A percentile compares a stretch with the other conserved stretches of the same genome.
These are phyloP conservation scores for Dimocarpus longan DNA, from an alignment of 345 rosid species.

Conservation along the genomic window DNA sequence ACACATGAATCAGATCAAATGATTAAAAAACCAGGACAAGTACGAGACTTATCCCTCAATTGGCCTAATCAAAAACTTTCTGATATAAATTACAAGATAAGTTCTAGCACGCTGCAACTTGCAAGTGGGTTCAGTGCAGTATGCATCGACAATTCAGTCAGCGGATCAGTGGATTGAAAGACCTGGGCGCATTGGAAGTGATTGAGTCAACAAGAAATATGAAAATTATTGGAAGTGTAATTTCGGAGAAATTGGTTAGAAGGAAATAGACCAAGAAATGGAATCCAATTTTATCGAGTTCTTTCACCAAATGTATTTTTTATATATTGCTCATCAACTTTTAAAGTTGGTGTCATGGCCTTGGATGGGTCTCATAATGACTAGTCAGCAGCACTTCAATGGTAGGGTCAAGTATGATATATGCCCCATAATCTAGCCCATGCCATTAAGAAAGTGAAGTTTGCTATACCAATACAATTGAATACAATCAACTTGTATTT, in stretches of 20 bases:
- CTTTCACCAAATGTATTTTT: too few relatives aligned
- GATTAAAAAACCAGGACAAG: too few relatives aligned
- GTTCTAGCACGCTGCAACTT: neutral
- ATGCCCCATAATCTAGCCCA: neutral
- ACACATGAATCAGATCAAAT: neutral
- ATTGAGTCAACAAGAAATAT: neutral
- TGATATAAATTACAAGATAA: neutral
- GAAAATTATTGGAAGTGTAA: neutral
- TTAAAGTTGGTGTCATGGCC: too few relatives aligned
- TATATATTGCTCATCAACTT: too few relatives aligned
- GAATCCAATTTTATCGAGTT: too few relatives aligned
- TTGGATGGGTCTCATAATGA: too few relatives aligned
- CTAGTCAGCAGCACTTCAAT: too few relatives aligned
- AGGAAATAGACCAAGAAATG: too few relatives aligned
- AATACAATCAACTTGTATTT: neutral
- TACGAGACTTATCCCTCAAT: neutral
- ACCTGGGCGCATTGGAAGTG: neutral
- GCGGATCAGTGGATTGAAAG: neutral
- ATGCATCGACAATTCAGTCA: neutral
- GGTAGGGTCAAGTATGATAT: neutral
- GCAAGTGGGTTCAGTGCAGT: neutral
- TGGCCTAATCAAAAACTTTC: too few relatives aligned
- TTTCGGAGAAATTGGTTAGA: too few relatives aligned
- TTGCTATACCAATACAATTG: too few relatives aligned
- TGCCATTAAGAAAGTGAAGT: too few relatives aligned